A percentile compares a stretch with the other conserved stretches of the same genome.
phyloP scores from a whole-genome alignment of 2,329 filamentous ascomycete species.

The Ascochyta rabiei region DNA sequence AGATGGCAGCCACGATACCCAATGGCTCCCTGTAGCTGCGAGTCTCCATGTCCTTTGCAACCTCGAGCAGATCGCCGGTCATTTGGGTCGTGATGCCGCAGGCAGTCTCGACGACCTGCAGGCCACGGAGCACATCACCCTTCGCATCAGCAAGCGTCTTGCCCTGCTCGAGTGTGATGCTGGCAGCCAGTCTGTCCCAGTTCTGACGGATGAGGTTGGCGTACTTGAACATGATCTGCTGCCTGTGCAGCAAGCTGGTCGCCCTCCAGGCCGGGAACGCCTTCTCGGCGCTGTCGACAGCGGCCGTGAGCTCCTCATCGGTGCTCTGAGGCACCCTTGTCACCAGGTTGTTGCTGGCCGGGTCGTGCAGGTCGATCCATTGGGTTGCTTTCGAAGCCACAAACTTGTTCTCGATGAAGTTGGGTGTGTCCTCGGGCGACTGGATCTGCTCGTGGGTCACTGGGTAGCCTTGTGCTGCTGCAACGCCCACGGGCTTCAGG shows the following conservation, averaged over 20 bases:
- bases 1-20: conserved; percentile 82
- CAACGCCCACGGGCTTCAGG: conserved; percentile 55
- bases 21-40: conserved; percentile 80
- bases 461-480: conserved; percentile 66
- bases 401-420: conserved; percentile 84
- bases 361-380: conserved; percentile 82
- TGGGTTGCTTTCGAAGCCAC: conserved; percentile 68
- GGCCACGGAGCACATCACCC: conserved; percentile 79
- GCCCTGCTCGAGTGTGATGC: conserved; percentile 86
- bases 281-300: conserved; percentile 75
- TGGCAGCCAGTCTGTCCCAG: conserved; percentile 83
- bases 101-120: conserved; percentile 84
- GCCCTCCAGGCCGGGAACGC: conserved; percentile 76
- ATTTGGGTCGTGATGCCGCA: conserved; percentile 81
- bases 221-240: conserved; percentile 89
- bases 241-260: conserved; percentile 73
- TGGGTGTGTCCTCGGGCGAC: conserved; percentile 72
- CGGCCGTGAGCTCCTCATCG: conserved; percentile 74
- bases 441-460: conserved; percentile 74
- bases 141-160: conserved; percentile 85
- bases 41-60: conserved; percentile 90
- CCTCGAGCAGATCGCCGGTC: conserved; percentile 83
- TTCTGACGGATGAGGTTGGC: conserved; percentile 80
- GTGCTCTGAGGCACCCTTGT: conserved; percentile 84
- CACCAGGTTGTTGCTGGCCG: conserved; percentile 83